Percentiles rank a stretch among this genome's conserved stretches.
Evolutionary conservation across 345 rosid genomes (phyloP).

Genomic region (Populus pruinosa): DNA sequence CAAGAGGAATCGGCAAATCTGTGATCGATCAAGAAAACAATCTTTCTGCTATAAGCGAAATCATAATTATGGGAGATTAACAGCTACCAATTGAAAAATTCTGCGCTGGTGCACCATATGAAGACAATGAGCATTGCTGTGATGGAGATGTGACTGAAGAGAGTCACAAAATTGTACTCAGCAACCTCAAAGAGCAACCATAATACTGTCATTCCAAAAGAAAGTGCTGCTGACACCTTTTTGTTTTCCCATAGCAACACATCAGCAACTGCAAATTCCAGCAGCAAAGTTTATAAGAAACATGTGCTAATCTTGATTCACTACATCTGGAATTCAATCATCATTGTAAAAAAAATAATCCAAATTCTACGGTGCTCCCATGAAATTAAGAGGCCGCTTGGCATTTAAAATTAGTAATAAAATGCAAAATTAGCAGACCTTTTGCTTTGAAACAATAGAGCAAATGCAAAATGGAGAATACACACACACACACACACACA

Average conservation of each 20-base stretch:
- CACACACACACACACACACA: too few species aligned
- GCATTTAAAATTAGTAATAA: too few species aligned
- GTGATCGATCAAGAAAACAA: not conserved
- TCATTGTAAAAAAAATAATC: not conserved
- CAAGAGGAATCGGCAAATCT: not conserved
- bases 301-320: not conserved
- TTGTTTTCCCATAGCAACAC: conserved; percentile 68
- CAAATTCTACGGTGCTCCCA: too few species aligned
- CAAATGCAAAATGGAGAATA: too few species aligned
- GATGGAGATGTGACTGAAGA: conserved; percentile 65
- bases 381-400: too few species aligned
- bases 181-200: conserved; percentile 91
- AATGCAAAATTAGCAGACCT: too few species aligned
- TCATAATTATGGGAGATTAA: not conserved
- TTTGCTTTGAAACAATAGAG: not conserved
- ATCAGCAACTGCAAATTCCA: conserved; percentile 62
- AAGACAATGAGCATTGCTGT: conserved; percentile 65
- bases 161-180: conserved; percentile 77
- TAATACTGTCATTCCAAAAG: conserved; percentile 49
- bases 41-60: not conserved
- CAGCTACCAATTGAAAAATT: conserved; percentile 55
- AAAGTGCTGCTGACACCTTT: conserved; percentile 46
- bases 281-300: not conserved
- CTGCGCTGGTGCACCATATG: conserved; percentile 57
- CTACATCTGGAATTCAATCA: not conserved